A percentile compares a stretch with the other conserved stretches of the same genome.
Evolutionary conservation across 768 basidiomycete species (phyloP).

Genomic region (Amanita polypyramis): DNA sequence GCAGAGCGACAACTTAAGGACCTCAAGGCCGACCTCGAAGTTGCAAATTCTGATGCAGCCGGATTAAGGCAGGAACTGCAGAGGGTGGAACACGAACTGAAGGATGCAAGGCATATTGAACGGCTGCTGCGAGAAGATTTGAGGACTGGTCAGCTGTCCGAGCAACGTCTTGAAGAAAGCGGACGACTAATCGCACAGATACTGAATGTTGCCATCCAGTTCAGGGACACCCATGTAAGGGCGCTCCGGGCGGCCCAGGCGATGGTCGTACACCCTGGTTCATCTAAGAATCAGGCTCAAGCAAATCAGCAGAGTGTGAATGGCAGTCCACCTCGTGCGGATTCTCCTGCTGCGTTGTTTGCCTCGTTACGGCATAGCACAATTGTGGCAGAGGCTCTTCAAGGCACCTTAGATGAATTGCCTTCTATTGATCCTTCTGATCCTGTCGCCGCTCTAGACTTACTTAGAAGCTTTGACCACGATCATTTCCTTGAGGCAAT

Average conservation of each 20-base stretch:
- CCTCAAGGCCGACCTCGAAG: constrained; percentile 45
- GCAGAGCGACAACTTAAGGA: constrained; percentile 56
- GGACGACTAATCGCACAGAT: constrained; percentile 72
- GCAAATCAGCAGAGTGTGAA: constrained; percentile 4
- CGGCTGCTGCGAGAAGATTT: constrained; percentile 66
- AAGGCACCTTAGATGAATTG: constrained; percentile 38
- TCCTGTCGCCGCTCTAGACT: constrained; percentile 56
- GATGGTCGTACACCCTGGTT: constrained; percentile 43
- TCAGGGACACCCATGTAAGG: constrained; percentile 68
- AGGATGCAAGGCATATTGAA: constrained; percentile 58
- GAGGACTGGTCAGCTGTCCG: constrained; percentile 57
- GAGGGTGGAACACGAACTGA: constrained; percentile 58
- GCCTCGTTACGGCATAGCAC: constrained; percentile 40
- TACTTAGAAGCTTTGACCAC: constrained; percentile 68
- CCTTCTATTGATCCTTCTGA: constrained; percentile 74
- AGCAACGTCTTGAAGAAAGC: constrained; percentile 55
- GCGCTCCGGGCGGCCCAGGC: constrained; percentile 53
- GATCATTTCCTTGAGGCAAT: constrained; percentile 80
- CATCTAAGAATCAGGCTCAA: constrained; percentile 31
- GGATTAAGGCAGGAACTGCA: constrained; percentile 67
- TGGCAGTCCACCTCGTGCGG: constrained; percentile 25
- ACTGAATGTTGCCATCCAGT: constrained; percentile 68
- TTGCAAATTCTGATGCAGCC: constrained; percentile 56
- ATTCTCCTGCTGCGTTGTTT: constrained; percentile 32
- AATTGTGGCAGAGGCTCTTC: constrained; percentile 28